Evolutionary conservation across 2,329 filamentous ascomycete genomes (phyloP).

Genomic region (Nannizzia gypsea): DNA sequence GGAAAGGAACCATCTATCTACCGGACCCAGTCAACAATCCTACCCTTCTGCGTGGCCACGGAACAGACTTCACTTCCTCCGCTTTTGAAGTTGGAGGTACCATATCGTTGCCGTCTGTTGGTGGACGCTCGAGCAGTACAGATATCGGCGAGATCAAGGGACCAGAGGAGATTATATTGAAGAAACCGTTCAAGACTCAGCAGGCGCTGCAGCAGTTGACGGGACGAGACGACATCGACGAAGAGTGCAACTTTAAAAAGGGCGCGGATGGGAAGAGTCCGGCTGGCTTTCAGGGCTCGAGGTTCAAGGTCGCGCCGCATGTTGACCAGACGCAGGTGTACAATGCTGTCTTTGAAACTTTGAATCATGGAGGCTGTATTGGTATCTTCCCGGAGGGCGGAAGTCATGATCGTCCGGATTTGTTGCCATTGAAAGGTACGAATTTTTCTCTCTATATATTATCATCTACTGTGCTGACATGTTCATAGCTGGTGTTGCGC

Average conservation of each 20-base stretch:
- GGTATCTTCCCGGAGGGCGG: constrained; percentile 96
- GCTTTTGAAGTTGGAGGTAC: constrained; percentile 68
- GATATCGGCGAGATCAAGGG: constrained; percentile 74
- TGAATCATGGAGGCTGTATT: constrained; percentile 74
- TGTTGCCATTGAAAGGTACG: constrained; percentile 70
- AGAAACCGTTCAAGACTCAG: constrained; percentile 72
- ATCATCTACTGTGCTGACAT: constrained; percentile 6
- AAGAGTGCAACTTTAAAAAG: constrained; percentile 50
- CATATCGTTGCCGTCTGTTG: constrained; percentile 73
- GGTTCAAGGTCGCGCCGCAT: constrained; percentile 80
- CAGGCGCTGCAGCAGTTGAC: constrained; percentile 71
- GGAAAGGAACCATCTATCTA: constrained; percentile 69
- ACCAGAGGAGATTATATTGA: constrained; percentile 69
- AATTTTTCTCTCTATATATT: not conserved
- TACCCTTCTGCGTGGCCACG: constrained; percentile 64
- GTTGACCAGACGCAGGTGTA: constrained; percentile 92
- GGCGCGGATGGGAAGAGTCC: constrained; percentile 42
- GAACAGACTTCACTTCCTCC: constrained; percentile 64
- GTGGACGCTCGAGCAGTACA: constrained; percentile 66
- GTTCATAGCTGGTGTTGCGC: constrained; percentile 68
- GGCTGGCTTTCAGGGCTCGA: constrained; percentile 58
- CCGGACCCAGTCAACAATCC: constrained; percentile 80
- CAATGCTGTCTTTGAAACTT: constrained; percentile 75
- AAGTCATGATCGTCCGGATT: constrained; percentile 84
- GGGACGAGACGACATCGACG: constrained; percentile 59